These are phyloP conservation scores for Phialophora verrucosa DNA, from an alignment of 2,329 filamentous ascomycete species.

Conservation along the genomic window DNA sequence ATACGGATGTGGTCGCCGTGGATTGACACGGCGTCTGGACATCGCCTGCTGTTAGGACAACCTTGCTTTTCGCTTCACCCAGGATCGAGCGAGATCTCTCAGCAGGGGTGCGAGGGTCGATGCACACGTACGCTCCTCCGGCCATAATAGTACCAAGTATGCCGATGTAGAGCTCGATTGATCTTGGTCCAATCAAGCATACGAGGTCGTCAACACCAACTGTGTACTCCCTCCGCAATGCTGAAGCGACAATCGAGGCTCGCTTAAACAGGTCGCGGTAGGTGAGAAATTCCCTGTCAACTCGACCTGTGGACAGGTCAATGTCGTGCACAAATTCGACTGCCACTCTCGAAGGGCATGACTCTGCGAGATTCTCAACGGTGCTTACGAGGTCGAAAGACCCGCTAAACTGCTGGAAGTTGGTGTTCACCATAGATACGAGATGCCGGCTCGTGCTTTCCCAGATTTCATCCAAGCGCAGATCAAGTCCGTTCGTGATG, in stretches of 20 bases:
- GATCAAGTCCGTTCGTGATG: constrained; percentile 50
- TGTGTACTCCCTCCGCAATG: constrained; percentile 58
- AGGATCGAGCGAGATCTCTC: constrained; percentile 68
- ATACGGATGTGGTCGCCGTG: neutral
- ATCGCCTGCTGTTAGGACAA: constrained; percentile 19
- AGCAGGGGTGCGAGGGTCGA: constrained; percentile 72
- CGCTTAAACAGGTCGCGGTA: constrained; percentile 68
- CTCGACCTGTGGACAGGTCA: constrained; percentile 41
- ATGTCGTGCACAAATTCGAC: constrained; percentile 67
- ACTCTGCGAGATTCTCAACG: constrained; percentile 61
- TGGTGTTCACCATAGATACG: constrained; percentile 59
- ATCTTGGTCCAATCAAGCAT: constrained; percentile 81
- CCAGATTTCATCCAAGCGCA: constrained; percentile 38
- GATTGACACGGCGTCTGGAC: neutral
- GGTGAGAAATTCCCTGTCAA: constrained; percentile 57
- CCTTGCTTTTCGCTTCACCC: constrained; percentile 56
- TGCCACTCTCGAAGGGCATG: constrained; percentile 62
- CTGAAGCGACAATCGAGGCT: constrained; percentile 68
- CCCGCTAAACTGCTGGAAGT: constrained; percentile 45
- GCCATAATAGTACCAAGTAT: constrained; percentile 77
- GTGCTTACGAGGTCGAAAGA: constrained; percentile 56
- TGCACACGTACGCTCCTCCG: constrained; percentile 79
- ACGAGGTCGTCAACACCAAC: constrained; percentile 62
- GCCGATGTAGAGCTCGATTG: constrained; percentile 70
- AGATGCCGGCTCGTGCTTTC: constrained; percentile 30